Base-by-base conservation (phyloP, 2,329 filamentous ascomycete species). In the Anisogramma anomala region DNA sequence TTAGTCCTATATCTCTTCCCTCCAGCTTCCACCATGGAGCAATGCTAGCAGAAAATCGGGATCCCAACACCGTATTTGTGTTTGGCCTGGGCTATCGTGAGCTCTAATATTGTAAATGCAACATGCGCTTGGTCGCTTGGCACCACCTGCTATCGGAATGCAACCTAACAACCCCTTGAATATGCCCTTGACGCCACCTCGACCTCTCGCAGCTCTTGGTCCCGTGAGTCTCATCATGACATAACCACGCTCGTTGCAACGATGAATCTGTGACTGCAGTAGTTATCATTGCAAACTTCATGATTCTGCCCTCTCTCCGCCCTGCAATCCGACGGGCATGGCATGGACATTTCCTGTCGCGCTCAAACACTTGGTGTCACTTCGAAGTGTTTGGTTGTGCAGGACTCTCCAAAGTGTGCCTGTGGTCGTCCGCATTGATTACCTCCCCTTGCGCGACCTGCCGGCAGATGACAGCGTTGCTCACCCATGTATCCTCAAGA, bases 401-500 rank as follows among this genome's bases (percentile, higher is more conserved):
- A 11, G 79, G 76, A 13, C 85, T 84, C 58, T 94, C 87, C 27
- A 96, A 69, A 10, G 88, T 79, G 57, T 98, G 91, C 1, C 73
- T 78, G 59, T 98, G 91, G 37, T 84, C 82, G 8, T 77, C 70
- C 2, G 83, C 84, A 35, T 73, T 77, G 45, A 85, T 67, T 13
- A 94, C 74, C 35, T 72, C 68, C 1, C 87, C 86, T 2, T 66
- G 62, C 18, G 76, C 78, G 40, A 83, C 71, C 56, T 94, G 89
- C 48, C 80, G 72, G 59, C 91, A 98, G 31, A 94, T 86, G 15
- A 82, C 69, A 23, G 84, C 85, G 52, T 82, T 79, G 35, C 79
- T 76, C n/a, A 96, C 78, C 91, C 91, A 98, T 13, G 82, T 79
- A 56, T 98, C 89, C 17, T 79, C 74, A 38, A 95, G 63, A 14